Conservation (phyloP, 2,329 filamentous ascomycete genomes). For the Aspergillus awamori region DNA sequence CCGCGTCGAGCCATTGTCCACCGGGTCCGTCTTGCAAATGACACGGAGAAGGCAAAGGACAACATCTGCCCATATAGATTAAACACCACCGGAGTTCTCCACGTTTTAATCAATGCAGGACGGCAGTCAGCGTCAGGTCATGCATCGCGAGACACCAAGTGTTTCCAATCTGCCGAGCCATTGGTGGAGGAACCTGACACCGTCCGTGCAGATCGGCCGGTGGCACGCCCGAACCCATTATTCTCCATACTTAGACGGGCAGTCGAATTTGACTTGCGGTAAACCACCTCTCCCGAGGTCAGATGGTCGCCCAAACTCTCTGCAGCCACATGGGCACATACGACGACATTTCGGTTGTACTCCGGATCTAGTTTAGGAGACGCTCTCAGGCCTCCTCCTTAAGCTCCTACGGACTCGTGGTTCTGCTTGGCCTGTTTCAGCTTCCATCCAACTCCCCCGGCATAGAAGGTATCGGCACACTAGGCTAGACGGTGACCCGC, state of each 20-base stretch:
- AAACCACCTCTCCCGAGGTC: not conserved
- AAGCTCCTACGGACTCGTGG: not conserved
- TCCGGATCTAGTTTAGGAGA: not conserved
- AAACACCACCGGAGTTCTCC: slow-evolving; percentile 1
- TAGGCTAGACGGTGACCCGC: not conserved
- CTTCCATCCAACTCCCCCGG: not conserved
- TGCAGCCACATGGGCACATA: not conserved
- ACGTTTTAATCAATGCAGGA: slow-evolving; percentile 6
- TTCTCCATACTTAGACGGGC: too few relatives aligned
- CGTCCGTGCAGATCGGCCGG: slow-evolving; percentile 4
- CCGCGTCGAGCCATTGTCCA: not conserved
- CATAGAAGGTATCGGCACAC: too few relatives aligned
- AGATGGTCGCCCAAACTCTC: not conserved
- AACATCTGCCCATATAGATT: not conserved
- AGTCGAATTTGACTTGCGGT: too few relatives aligned
- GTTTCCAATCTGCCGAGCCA: slow-evolving; percentile 7
- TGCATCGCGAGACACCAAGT: not conserved
- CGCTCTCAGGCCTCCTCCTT: not conserved
- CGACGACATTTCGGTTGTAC: too few relatives aligned
- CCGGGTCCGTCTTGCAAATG: not conserved
- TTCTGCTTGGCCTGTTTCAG: not conserved
- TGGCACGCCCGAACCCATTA: slow-evolving; percentile 3
- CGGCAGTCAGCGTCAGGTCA: not conserved
- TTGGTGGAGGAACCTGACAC: slow-evolving; percentile 24
- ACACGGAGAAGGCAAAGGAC: not conserved